Base-by-base conservation (phyloP, 495 filamentous ascomycete species). In the Penicillium coffeae region DNA sequence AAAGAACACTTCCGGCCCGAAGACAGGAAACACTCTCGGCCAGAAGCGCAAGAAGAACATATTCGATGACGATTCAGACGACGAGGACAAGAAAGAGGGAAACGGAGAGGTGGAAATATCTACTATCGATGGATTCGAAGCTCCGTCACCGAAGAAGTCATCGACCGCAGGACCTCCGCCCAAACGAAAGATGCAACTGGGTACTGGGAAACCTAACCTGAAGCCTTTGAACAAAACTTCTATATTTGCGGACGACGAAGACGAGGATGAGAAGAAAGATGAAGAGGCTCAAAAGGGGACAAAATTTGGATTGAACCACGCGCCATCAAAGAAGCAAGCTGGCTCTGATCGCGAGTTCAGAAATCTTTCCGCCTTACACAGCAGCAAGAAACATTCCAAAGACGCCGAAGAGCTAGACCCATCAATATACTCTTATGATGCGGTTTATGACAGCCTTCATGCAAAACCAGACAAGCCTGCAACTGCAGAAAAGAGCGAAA, bases 361-460 rank as follows among this genome's bases (percentile, higher is more conserved):
- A 15, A 77, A 80, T 44, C 65, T 80, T n/a, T 70, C 76, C 8
- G 65, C 74, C n/a, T 35, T 72, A 21, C 74, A 75, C 42, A 75
- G 66, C 53, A 75, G 67, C 38, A 66, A 59, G 15, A 70, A 75
- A 51, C 74, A 78, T 51, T 64, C 70, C 9, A 59, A 75, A 43
- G 58, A 69, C 38, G 77, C 77, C 2, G 59, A 75, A 46, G 64
- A 69, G 14, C 44, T 78, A 15, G 76, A 80, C 40, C 71, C 79
- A 0, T 70, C 68, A 12, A 76, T 80, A 15, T 81, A 79, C 63
- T 79, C 79, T 48, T 81, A 83, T 57, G 79, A 83, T 58, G 64
- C 71, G 6, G 64, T 74, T 3, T 80, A 81, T 55, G 79, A 82
- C 44, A 71, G 64, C 27, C 48, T 78, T 7, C 73, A 77, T 44